Evolutionary conservation across 768 basidiomycete genomes (phyloP), one percentile per base, ranked within the genome.

Genomic region (Roridomyces roridus): DNA sequence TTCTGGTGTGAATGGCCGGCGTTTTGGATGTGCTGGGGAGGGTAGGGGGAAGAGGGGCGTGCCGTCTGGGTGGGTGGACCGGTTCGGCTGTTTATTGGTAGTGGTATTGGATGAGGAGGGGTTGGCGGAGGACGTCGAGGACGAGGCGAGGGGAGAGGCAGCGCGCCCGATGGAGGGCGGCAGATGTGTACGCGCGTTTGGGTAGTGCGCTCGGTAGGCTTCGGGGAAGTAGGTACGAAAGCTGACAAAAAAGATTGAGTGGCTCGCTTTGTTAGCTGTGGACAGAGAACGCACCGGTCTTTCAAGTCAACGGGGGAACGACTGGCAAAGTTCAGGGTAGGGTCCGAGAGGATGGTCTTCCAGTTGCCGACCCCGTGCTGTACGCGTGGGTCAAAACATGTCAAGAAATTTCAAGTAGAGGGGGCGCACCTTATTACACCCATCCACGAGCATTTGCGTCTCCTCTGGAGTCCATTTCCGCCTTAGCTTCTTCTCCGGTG

Each of bases 291-390:
- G 42, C 57, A 90, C 91, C 92, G 79, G 78, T 95, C 92, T 72
- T 95, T 95, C 68, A 95, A 86, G 79, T 95, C 92, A n/a, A 94
- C 93, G 0, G 92, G 91, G 6, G 92, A 91, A 51, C 92, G 84
- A 65, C 85, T 85, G 69, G 92, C 88, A 61, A 95, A 95, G 62
- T 74, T 80, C 65, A 94, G 84, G 36, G 77, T 80, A 17, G 91
- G 81, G 74, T 95, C 92, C 58, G 89, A 89, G 51, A 95, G 81
- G 63, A 94, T 95, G 29, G 89, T 85, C 70, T 94, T 94, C 92
- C 93, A 95, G 74, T 94, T 95, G 45, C 92, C 92, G 37, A 95
- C 93, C 40, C 92, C 92, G 72, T 90, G 90, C 92, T 94, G 67
- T 6, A 36, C 43, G n/a, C 20, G n/a, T 41, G 49, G 11, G 25